Evolutionary conservation across 2,329 filamentous ascomycete genomes (phyloP), one percentile per base, ranked within the genome.

Genomic region (Diplodia seriata): DNA sequence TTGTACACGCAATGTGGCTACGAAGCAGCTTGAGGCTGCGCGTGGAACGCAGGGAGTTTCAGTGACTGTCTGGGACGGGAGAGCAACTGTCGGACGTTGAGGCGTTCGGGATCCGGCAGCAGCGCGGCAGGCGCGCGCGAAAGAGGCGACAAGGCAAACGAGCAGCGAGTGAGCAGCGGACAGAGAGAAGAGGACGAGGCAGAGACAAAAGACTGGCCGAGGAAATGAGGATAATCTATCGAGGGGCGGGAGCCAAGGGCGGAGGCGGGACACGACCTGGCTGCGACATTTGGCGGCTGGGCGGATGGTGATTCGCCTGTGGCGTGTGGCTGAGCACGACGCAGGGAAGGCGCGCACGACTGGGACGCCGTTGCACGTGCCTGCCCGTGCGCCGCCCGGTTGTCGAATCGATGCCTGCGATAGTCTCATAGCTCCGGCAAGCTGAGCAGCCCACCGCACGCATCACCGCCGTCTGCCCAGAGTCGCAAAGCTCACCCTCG

Each of bases 371-470:
- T n/a, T 33, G 53, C 53, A 55, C 53, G 53, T 55, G 26, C 53
- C 53, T 7, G 53, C 31, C 53, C 29, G 53, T 55, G 53, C 53
- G 29, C 53, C 29, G 9, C 15, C 53, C 53, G 53, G 15, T 36
- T 55, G 53, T 55, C 53, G 53, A 55, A 55, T 55, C 53, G 53
- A 55, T 31, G 53, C 53, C 53, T 55, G 53, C 53, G 53, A 55
- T 55, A 55, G 29, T 55, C 53, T 33, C 53, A 55, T 55, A 55
- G 53, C 53, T 36, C 53, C 53, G 29, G 29, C 29, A 55, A 47
- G 53, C 53, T 36, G 53, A 55, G 15, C 53, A 55, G 53, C 31
- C 53, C 53, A 36, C 53, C 53, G 53, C 36, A n/a, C 15, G 18
- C 29, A 31, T 55, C 53, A 55, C 53, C 53, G 53, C 53, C 53